Percentiles rank a stretch among this genome's conserved stretches.
These are phyloP conservation scores for Neurospora sp. DNA, from an alignment of 495 filamentous ascomycete genomes.

Conservation along the genomic window DNA sequence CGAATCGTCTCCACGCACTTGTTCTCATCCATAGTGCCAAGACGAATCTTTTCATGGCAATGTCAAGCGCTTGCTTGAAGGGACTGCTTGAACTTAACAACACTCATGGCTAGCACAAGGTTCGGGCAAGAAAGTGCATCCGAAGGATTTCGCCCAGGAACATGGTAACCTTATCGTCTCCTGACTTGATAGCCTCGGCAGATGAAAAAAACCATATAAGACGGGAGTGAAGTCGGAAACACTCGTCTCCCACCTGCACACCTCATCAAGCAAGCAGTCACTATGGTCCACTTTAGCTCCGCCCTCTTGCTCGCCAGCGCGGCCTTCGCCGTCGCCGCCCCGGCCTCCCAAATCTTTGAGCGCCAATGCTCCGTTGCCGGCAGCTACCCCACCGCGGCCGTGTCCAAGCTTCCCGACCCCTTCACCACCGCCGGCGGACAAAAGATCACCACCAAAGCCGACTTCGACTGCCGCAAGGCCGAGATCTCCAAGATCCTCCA, in stretches of 20 bases:
- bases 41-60: background rate
- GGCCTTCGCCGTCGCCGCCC: constrained; percentile 29
- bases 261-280: background rate
- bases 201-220: constrained; percentile 9
- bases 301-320: constrained; percentile 32
- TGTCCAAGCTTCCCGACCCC: constrained; percentile 40
- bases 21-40: constrained; percentile 26
- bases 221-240: background rate
- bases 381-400: constrained; percentile 21
- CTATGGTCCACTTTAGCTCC: constrained; percentile 34
- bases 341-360: constrained; percentile 33
- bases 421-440: constrained; percentile 37
- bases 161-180: background rate
- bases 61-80: background rate
- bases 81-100: background rate
- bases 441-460: constrained; percentile 35
- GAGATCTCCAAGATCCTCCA: constrained; percentile 43
- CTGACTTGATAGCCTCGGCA: background rate
- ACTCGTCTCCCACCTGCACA: background rate
- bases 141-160: constrained; percentile 1
- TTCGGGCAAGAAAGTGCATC: background rate
- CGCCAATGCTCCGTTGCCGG: constrained; percentile 26
- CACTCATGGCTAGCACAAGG: background rate
- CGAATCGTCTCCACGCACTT: background rate
- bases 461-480: constrained; percentile 40